Evolutionary conservation across 768 basidiomycete genomes (phyloP), one percentile per base, ranked within the genome.

Genomic region (Suillus paluster): DNA sequence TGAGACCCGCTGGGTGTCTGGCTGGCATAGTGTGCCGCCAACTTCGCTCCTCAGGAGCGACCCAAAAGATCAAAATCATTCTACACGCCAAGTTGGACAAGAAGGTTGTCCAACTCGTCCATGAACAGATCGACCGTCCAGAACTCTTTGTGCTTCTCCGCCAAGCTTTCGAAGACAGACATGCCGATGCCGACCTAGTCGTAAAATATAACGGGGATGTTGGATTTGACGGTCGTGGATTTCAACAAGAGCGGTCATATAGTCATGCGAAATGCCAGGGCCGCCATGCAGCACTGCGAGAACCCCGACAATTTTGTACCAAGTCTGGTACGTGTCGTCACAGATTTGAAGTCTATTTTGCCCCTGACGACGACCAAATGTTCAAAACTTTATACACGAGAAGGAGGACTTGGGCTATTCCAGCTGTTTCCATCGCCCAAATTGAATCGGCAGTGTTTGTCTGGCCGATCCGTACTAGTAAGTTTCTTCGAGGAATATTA

Each of bases 241-340:
- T 57, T 78, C 75, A 42, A 55, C 63, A 42, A 75, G 58, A 9
- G 77, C 69, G 21, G 72, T 61, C 57, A 84, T 69, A 66, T 82
- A 81, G 52, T 76, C 69, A 59, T 80, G 79, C 19, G 75, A 66
- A 4, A 74, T 62, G 4, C 86, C 84, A 9, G 84, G 85, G 6
- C 85, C 86, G 17, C 84, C 85, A 62, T 87, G 86, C 6, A 86
- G 73, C 3, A 76, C 70, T 58, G 87, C 66, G 65, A 83, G 75
- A 65, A 83, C 76, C 39, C 83, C 83, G 58, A 79, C 63, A 63
- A 84, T 62, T 69, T 80, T 81, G 77, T 83, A 85, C 80, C 82
- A 84, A 14, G 84, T 84, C 66, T 81, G 70, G 69, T 70, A 74
- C 21, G 70, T 48, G 25, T 69, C 30, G 4, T 33, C 4, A 57